Evolutionary conservation across 306 rosid species (phyloP).

Genomic region (Citrullus amarus): DNA sequence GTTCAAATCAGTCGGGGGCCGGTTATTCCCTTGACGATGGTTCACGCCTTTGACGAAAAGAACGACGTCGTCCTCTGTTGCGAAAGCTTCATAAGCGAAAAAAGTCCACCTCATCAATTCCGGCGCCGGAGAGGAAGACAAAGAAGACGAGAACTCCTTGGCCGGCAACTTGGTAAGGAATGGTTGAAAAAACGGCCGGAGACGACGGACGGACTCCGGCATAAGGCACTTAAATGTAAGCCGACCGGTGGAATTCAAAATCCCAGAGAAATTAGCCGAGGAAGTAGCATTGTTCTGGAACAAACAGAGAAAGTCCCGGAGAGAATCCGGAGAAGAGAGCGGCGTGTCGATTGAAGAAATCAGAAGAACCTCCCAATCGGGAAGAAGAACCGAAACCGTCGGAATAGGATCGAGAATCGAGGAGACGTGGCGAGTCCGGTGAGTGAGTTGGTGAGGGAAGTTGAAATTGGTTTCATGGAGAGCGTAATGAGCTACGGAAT

Average conservation of each 20-base stretch:
- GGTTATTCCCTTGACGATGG: conserved; percentile 31
- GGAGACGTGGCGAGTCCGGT: conserved; percentile 27
- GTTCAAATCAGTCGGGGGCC: conserved; percentile 27
- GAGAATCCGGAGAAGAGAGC: not conserved
- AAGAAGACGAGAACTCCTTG: not conserved
- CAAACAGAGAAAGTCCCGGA: conserved; percentile 17
- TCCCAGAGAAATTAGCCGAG: conserved; percentile 27
- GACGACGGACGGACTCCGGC: conserved; percentile 29
- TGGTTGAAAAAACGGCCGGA: conserved; percentile 35
- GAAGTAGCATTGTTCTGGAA: conserved; percentile 35
- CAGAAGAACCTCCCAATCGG: conserved; percentile 62
- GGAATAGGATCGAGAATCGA: conserved; percentile 16
- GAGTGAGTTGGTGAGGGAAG: not conserved
- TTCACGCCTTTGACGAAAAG: conserved; percentile 58
- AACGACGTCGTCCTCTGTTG: conserved; percentile 47
- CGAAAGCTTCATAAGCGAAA: conserved; percentile 44
- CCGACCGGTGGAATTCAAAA: conserved; percentile 17
- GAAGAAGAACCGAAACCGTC: conserved; percentile 35
- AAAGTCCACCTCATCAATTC: conserved; percentile 40
- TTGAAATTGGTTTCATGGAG: not conserved
- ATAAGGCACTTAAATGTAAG: conserved; percentile 36
- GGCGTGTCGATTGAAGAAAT: conserved; percentile 18
- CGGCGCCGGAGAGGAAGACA: not conserved
- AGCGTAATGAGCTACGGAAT: not conserved
- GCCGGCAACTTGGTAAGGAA: conserved; percentile 4